These are phyloP conservation scores for Jimgerdemannia flammicorona DNA, from an alignment of 192 early-diverging fungal species.

Conservation along the genomic window DNA sequence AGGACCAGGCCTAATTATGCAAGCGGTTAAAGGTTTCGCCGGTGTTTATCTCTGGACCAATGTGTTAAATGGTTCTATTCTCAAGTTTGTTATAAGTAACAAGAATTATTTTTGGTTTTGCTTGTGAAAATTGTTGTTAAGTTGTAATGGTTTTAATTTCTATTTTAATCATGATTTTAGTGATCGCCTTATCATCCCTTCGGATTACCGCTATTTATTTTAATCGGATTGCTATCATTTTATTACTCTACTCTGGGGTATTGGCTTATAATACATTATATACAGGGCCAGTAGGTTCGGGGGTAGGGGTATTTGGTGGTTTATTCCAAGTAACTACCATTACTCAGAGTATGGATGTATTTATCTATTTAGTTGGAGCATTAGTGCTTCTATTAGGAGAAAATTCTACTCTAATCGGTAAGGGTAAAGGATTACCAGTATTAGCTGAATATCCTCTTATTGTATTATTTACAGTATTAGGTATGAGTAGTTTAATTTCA, in stretches of 20 bases:
- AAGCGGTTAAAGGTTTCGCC: too few species aligned
- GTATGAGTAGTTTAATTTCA: slow-evolving; percentile 27
- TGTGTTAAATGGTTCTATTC: too few species aligned
- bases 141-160: too few species aligned
- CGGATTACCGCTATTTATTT: slow-evolving; percentile 6
- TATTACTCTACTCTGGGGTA: slow-evolving; percentile 1
- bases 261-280: slow-evolving; percentile 7
- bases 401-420: slow-evolving; percentile 40
- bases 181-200: too few species aligned
- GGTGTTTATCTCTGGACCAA: too few species aligned
- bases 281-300: slow-evolving; percentile 3
- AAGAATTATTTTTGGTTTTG: too few species aligned
- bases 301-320: slow-evolving; percentile 11
- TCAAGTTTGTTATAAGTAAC: too few species aligned
- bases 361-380: slow-evolving; percentile 54
- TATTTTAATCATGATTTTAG: too few species aligned
- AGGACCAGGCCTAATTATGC: too few species aligned
- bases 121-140: too few species aligned
- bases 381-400: slow-evolving; percentile 60
- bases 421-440: slow-evolving; percentile 21
- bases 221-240: slow-evolving; percentile 4
- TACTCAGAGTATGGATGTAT: slow-evolving; percentile 57
- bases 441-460: slow-evolving; percentile 31
- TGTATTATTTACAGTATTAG: slow-evolving; percentile 29
- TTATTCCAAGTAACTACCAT: slow-evolving; percentile 58